A percentile compares a stretch with the other conserved stretches of the same genome.
Evolutionary conservation across 176 grass and related monocot genomes (phyloP).

Genomic region (Hordeum marinum): DNA sequence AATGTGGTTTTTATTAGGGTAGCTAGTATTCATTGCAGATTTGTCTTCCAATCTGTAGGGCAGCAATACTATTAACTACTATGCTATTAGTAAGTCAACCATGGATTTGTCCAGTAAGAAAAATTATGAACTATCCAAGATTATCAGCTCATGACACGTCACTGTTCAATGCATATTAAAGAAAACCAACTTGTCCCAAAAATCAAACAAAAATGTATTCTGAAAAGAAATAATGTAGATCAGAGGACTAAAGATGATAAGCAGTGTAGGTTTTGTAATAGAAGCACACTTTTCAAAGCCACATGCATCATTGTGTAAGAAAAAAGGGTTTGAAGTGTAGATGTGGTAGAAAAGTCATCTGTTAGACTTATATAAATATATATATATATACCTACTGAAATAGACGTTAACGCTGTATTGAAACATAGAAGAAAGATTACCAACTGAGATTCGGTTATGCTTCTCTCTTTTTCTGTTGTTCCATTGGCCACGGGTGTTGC

Average conservation of each 20-base stretch:
- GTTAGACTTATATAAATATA: not conserved
- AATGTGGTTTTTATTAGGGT: not conserved
- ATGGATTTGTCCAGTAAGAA: not conserved
- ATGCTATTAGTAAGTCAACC: not conserved
- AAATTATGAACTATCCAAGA: not conserved
- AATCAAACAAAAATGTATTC: not conserved
- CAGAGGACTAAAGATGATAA: not conserved
- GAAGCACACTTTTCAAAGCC: constrained; percentile 1
- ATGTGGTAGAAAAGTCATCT: not conserved
- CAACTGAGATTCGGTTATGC: constrained; percentile 30
- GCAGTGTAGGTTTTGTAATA: not conserved
- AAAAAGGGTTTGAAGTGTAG: not conserved
- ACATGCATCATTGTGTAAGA: not conserved
- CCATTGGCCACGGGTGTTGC: constrained; percentile 32
- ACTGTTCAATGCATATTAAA: constrained; percentile 12
- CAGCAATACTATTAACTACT: not conserved
- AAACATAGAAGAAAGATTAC: constrained; percentile 47
- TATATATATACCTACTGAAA: constrained; percentile 2
- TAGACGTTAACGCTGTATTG: not conserved
- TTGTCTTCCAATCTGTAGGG: not conserved
- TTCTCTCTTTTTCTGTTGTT: constrained; percentile 27
- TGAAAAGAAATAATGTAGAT: not conserved
- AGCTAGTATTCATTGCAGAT: not conserved
- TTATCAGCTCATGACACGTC: not conserved
- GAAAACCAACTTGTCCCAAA: not conserved